phyloP scores from a whole-genome alignment of 345 rosid species.

The Citrus unshiu region DNA sequence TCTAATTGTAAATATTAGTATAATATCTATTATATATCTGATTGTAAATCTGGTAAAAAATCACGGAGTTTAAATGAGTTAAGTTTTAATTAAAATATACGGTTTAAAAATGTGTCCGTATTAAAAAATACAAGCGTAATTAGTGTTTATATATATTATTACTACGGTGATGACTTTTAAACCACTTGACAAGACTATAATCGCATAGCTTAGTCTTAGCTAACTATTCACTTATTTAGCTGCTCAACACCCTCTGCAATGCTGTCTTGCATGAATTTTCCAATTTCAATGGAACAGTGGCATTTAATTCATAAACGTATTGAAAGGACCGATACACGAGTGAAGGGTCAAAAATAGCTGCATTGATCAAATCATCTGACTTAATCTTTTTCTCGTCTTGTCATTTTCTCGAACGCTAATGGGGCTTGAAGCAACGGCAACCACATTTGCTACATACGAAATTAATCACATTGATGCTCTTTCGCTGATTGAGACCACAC shows the following conservation, averaged over 20 bases:
- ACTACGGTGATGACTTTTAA: too few species aligned
- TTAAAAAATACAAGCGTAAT: too few species aligned
- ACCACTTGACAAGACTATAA: too few species aligned
- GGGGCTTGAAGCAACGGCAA: not conserved
- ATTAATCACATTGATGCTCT: not conserved
- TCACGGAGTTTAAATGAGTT: too few species aligned
- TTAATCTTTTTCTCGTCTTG: not conserved
- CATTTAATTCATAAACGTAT: not conserved
- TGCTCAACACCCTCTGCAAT: not conserved
- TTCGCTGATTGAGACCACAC: not conserved
- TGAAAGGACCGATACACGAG: not conserved
- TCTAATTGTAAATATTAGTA: too few species aligned
- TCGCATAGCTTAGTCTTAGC: not conserved
- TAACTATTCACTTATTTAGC: not conserved
- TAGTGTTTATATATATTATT: too few species aligned
- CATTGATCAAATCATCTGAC: not conserved
- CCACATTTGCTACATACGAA: constrained; percentile 14
- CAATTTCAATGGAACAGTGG: not conserved
- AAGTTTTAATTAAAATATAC: too few species aligned
- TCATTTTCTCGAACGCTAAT: not conserved
- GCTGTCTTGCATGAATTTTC: not conserved
- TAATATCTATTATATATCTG: too few species aligned
- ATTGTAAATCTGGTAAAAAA: too few species aligned
- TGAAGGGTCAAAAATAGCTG: constrained; percentile 28
- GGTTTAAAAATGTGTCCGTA: rapidly evolving